phyloP scores from a whole-genome alignment of 148 eudicot genomes.

The Mesembryanthemum crystallinum region DNA sequence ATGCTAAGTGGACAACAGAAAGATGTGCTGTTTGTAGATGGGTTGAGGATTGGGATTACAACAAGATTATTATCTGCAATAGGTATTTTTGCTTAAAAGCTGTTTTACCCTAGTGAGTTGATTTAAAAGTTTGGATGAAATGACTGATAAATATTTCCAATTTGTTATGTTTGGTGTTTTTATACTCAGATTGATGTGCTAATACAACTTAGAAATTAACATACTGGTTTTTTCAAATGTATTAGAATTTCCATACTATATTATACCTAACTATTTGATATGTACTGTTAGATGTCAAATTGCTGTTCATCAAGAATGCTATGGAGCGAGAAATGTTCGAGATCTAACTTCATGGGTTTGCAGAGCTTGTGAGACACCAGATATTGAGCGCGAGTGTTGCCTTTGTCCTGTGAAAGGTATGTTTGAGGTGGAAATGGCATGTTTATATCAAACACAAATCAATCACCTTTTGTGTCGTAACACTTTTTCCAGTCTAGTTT shows the following conservation, averaged over 20 bases:
- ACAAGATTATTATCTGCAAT: conserved; percentile 92
- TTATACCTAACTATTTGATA: conserved; percentile 2
- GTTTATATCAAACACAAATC: conserved; percentile 1
- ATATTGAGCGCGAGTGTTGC: conserved; percentile 86
- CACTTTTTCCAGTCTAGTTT: background rate
- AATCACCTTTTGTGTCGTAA: background rate
- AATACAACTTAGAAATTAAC: background rate
- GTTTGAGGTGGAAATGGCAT: conserved; percentile 9
- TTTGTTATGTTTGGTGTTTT: background rate
- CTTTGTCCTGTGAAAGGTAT: conserved; percentile 98
- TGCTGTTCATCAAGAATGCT: conserved; percentile 99
- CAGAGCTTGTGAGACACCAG: conserved; percentile 91
- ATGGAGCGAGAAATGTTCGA: conserved; percentile 83
- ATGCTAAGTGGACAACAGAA: conserved; percentile 97
- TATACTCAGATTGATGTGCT: background rate
- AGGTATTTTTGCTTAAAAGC: conserved; percentile 43
- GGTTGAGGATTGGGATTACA: conserved; percentile 99
- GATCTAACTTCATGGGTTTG: conserved; percentile 99
- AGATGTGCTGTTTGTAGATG: conserved; percentile 99
- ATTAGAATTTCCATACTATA: background rate
- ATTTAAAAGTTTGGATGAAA: background rate
- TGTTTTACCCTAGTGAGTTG: background rate
- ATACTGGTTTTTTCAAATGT: too few relatives aligned
- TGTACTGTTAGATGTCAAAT: conserved; percentile 79
- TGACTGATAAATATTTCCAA: too few relatives aligned